phyloP scores from a whole-genome alignment of 2,329 filamentous ascomycete genomes.

The Stromatinia cepivora region DNA sequence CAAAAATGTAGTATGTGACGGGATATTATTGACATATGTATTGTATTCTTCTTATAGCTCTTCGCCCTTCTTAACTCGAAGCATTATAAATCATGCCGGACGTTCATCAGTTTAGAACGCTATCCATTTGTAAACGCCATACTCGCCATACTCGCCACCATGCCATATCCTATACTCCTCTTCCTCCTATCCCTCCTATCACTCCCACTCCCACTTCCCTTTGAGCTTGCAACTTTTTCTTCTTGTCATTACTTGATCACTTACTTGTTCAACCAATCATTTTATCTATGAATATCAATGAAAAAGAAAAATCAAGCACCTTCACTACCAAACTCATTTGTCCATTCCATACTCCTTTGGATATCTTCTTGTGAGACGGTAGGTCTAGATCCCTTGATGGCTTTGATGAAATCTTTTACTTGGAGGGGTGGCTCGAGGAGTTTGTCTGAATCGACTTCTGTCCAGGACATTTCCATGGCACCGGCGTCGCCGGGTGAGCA shows the following conservation, averaged over 20 bases:
- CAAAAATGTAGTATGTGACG: neutral
- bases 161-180: conserved; percentile 14
- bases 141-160: conserved; percentile 14
- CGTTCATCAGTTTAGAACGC: conserved; percentile 14
- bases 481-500: conserved; percentile 89
- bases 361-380: conserved; percentile 90
- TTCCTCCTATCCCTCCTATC: neutral
- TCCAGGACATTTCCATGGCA: conserved; percentile 92
- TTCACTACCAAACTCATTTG: conserved; percentile 91
- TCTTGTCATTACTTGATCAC: neutral
- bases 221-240: conserved; percentile 3
- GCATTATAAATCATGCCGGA: conserved; percentile 8
- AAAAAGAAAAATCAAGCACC: conserved; percentile 48
- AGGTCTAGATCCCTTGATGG: conserved; percentile 82
- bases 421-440: conserved; percentile 83
- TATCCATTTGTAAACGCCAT: conserved; percentile 20
- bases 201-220: no score
- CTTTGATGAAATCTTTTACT: conserved; percentile 91
- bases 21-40: conserved; percentile 14
- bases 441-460: conserved; percentile 78
- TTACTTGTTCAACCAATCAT: conserved; percentile 21
- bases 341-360: conserved; percentile 85
- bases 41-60: conserved; percentile 8
- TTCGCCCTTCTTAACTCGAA: neutral
- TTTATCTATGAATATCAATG: neutral